phyloP scores from a whole-genome alignment of 1,284 basidiomycete genomes.

The Marasmius fiardii region DNA sequence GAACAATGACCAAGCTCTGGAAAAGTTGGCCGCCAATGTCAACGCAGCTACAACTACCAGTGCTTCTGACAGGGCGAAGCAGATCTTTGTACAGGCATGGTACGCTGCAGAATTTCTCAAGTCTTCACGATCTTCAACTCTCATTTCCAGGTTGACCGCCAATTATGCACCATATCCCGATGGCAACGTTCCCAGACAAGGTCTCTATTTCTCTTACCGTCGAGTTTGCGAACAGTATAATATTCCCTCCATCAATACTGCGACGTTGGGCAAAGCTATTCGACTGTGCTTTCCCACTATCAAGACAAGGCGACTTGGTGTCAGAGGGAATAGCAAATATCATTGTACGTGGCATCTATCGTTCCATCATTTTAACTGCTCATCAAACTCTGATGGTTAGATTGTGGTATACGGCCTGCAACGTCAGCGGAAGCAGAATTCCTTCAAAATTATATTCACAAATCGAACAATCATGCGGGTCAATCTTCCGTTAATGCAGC shows the following conservation, averaged over 20 bases:
- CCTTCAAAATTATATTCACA: slow-evolving; percentile 86
- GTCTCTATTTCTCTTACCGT: slow-evolving; percentile 89
- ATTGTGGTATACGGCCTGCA: slow-evolving; percentile 86
- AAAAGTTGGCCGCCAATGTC: slow-evolving; percentile 83
- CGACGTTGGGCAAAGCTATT: slow-evolving; percentile 91
- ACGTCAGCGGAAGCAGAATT: slow-evolving; percentile 86
- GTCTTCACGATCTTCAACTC: slow-evolving; percentile 14
- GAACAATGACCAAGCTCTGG: slow-evolving; percentile 70
- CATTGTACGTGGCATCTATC: slow-evolving; percentile 61
- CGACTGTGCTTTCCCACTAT: slow-evolving; percentile 89
- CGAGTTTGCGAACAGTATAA: slow-evolving; percentile 87
- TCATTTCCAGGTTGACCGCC: slow-evolving; percentile 64
- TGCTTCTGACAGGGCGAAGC: slow-evolving; percentile 83
- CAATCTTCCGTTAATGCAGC: slow-evolving; percentile 65
- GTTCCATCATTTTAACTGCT: slow-evolving; percentile 24
- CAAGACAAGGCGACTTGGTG: slow-evolving; percentile 88
- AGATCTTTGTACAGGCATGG: slow-evolving; percentile 90
- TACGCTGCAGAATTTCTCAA: slow-evolving; percentile 34
- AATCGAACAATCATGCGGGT: slow-evolving; percentile 79
- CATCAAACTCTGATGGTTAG: slow-evolving; percentile 39
- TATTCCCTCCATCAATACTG: slow-evolving; percentile 91
- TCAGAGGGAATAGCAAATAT: slow-evolving; percentile 90
- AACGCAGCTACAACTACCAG: slow-evolving; percentile 85
- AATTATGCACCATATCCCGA: slow-evolving; percentile 90
- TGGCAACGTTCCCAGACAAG: slow-evolving; percentile 84